phyloP scores from a whole-genome alignment of 2,329 filamentous ascomycete species.

The Aspergillus arachidicola region DNA sequence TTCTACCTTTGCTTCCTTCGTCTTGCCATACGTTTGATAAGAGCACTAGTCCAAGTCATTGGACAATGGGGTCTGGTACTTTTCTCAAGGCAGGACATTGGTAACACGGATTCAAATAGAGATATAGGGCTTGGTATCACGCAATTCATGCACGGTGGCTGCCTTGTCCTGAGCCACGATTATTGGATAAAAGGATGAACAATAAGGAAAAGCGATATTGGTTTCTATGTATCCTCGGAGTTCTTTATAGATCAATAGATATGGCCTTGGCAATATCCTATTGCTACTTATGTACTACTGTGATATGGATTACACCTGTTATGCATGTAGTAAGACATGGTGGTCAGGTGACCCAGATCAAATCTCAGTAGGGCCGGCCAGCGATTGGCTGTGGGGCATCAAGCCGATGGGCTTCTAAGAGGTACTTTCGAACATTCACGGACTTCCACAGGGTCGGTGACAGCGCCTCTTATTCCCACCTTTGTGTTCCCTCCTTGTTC shows the following conservation, averaged over 20 bases:
- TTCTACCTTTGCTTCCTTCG: neutral
- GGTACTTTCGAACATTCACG: conserved; percentile 11
- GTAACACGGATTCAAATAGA: no score
- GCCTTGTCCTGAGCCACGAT: neutral
- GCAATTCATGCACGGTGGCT: conserved; percentile 26
- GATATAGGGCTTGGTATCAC: conserved; percentile 28
- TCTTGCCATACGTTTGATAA: neutral
- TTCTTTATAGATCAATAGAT: neutral
- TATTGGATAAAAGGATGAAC: neutral
- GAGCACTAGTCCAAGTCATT: neutral
- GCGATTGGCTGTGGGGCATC: conserved; percentile 24
- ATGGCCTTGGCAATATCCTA: neutral
- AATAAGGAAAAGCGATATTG: neutral
- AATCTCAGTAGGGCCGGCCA: conserved; percentile 6
- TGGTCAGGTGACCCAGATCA: conserved; percentile 14
- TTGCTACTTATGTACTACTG: neutral
- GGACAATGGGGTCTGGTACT: conserved; percentile 17
- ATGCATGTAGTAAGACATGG: conserved; percentile 4
- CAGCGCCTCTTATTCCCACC: conserved; percentile 1
- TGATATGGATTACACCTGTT: neutral
- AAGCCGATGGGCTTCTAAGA: conserved; percentile 5
- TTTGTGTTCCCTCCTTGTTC: conserved; percentile 4
- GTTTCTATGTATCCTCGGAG: neutral
- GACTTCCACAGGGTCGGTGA: neutral
- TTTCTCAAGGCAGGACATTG: neutral